Conservation (phyloP, 2,329 filamentous ascomycete species). For the Colletotrichum neosansevieriae region DNA sequence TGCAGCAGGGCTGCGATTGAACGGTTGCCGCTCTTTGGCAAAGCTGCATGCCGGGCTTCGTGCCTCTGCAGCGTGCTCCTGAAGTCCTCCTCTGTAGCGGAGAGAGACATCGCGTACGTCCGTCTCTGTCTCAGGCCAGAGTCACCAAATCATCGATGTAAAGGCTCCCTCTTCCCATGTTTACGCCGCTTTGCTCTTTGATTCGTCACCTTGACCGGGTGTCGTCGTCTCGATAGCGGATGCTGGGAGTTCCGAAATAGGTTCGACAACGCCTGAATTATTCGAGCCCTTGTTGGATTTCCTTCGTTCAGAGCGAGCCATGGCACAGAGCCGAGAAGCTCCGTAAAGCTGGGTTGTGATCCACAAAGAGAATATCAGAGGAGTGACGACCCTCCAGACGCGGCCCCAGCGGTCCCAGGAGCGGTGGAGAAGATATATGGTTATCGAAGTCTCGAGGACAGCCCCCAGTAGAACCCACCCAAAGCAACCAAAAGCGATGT, state of each 20-base stretch:
- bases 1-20: background rate
- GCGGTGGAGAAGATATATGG: constrained; percentile 36
- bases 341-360: constrained; percentile 40
- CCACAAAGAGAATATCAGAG: constrained; percentile 37
- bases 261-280: constrained; percentile 1
- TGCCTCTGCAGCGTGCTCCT: no score
- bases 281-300: background rate
- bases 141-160: background rate
- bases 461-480: constrained; percentile 29
- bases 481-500: constrained; percentile 20
- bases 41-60: no score
- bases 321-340: constrained; percentile 25
- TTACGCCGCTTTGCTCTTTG: constrained; percentile 2
- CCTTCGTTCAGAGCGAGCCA: constrained; percentile 30
- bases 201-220: background rate
- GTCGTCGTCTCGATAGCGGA: background rate
- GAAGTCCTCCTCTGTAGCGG: no score
- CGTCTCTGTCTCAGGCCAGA: background rate
- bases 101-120: background rate
- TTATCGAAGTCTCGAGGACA: constrained; percentile 27
- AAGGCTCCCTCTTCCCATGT: background rate
- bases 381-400: constrained; percentile 35
- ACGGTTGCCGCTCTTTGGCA: background rate
- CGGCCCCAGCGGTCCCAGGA: constrained; percentile 39
- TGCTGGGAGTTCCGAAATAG: constrained; percentile 13